Evolutionary conservation across 2,329 filamentous ascomycete species (phyloP).

Genomic region (Diaporthe sp.): DNA sequence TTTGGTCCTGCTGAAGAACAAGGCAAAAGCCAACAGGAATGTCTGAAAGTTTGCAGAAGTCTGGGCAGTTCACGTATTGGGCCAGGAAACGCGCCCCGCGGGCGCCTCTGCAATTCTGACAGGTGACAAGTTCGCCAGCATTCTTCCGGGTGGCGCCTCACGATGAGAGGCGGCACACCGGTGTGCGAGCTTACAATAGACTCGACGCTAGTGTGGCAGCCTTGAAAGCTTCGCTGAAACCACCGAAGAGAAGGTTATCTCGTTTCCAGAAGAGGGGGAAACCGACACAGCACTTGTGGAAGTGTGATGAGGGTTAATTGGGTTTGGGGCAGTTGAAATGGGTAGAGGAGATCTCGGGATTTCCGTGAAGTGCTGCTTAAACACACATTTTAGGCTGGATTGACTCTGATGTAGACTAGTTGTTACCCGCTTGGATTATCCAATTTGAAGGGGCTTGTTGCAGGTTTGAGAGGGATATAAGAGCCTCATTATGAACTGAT

Average conservation of each 20-base stretch:
- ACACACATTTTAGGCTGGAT: neutral
- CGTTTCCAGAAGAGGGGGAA: neutral
- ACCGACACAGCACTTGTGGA: neutral
- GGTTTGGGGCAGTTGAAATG: neutral
- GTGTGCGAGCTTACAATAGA: neutral
- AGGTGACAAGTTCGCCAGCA: neutral
- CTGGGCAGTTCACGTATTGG: neutral
- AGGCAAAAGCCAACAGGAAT: neutral
- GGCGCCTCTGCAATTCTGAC: neutral
- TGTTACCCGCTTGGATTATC: neutral
- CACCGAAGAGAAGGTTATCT: neutral
- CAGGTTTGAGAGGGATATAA: slow-evolving; percentile 7
- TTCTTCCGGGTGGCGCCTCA: neutral
- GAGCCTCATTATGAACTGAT: slow-evolving; percentile 1
- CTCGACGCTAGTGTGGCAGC: slow-evolving; percentile 20
- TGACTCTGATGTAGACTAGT: neutral
- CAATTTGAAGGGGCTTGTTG: neutral
- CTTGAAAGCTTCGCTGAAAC: slow-evolving; percentile 9
- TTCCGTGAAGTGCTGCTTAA: neutral
- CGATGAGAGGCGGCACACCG: neutral
- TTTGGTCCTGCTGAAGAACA: too few species aligned
- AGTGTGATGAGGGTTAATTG: neutral
- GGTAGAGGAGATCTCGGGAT: neutral
- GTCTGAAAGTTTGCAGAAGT: neutral
- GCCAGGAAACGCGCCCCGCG: neutral